Evolutionary conservation across 2,329 filamentous ascomycete species (phyloP).

Genomic region (Diaporthe batatas): DNA sequence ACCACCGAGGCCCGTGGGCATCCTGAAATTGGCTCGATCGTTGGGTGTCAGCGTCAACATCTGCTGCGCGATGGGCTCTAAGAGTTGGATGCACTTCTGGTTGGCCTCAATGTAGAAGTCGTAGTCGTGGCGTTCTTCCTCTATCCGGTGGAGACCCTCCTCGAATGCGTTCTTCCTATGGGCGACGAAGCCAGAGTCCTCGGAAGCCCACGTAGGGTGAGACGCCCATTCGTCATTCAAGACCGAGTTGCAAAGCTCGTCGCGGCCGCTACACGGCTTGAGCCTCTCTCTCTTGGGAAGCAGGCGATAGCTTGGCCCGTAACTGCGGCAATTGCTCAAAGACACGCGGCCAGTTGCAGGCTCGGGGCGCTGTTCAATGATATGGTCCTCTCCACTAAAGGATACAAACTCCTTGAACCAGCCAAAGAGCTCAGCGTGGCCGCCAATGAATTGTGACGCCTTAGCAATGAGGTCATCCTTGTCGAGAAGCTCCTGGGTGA

Average conservation of each 20-base stretch:
- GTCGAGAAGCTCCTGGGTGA: conserved; percentile 92
- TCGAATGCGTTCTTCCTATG: conserved; percentile 97
- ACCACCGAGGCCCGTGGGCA: conserved; percentile 87
- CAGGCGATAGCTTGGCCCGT: conserved; percentile 94
- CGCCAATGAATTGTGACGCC: conserved; percentile 86
- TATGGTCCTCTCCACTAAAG: conserved; percentile 80
- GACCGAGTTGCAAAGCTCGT: conserved; percentile 93
- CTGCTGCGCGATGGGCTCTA: conserved; percentile 93
- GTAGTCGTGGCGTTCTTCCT: conserved; percentile 98
- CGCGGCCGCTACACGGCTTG: conserved; percentile 92
- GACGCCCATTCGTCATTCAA: conserved; percentile 99
- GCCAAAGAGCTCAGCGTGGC: conserved; percentile 87
- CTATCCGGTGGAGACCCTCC: conserved; percentile 93
- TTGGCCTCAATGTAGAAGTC: conserved; percentile 98
- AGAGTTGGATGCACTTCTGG: conserved; percentile 92
- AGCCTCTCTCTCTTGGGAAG: conserved; percentile 91
- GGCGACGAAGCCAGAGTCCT: conserved; percentile 97
- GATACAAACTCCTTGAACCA: conserved; percentile 90
- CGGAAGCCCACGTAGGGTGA: conserved; percentile 98
- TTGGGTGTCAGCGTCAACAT: conserved; percentile 82
- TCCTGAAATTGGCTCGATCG: conserved; percentile 80
- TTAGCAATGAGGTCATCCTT: conserved; percentile 85
- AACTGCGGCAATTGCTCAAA: conserved; percentile 93
- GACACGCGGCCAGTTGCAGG: conserved; percentile 87
- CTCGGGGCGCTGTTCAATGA: conserved; percentile 82